phyloP scores from a whole-genome alignment of 2,329 filamentous ascomycete genomes.

The Colletotrichum echinochloae region DNA sequence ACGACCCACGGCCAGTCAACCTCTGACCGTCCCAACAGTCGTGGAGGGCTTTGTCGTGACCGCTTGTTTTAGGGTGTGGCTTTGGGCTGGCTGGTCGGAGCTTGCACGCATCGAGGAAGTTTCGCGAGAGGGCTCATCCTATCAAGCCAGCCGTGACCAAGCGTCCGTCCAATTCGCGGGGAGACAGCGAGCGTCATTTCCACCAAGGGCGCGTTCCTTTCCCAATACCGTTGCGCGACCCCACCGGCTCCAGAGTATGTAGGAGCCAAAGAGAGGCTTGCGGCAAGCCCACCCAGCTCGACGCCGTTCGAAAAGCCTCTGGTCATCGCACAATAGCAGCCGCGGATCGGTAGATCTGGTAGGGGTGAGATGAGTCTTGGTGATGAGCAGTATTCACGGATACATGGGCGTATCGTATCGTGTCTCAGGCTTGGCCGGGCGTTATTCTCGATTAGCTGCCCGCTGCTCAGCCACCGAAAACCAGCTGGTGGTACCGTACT shows the following conservation, averaged over 20 bases:
- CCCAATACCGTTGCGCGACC: not conserved
- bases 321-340: conserved; percentile 1
- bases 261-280: not conserved
- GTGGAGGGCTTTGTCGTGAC: conserved; percentile 4
- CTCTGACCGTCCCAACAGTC: conserved; percentile 2
- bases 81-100: conserved; percentile 2
- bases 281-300: not conserved
- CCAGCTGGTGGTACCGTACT: too few species aligned
- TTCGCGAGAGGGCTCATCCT: not conserved
- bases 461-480: not conserved
- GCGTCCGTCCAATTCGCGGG: not conserved
- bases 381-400: not conserved
- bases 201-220: conserved; percentile 3
- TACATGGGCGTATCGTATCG: not conserved
- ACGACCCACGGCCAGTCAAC: not conserved
- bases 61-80: conserved; percentile 13
- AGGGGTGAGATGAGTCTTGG: not conserved
- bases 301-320: conserved; percentile 10
- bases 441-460: not conserved
- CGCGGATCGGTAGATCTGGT: conserved; percentile 20
- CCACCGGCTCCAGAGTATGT: not conserved
- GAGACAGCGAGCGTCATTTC: not conserved
- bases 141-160: not conserved
- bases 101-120: conserved; percentile 19
- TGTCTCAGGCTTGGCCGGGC: not conserved